Evolutionary conservation across 2,329 filamentous ascomycete species (phyloP).

Genomic region (Neofusicoccum umdonicola): DNA sequence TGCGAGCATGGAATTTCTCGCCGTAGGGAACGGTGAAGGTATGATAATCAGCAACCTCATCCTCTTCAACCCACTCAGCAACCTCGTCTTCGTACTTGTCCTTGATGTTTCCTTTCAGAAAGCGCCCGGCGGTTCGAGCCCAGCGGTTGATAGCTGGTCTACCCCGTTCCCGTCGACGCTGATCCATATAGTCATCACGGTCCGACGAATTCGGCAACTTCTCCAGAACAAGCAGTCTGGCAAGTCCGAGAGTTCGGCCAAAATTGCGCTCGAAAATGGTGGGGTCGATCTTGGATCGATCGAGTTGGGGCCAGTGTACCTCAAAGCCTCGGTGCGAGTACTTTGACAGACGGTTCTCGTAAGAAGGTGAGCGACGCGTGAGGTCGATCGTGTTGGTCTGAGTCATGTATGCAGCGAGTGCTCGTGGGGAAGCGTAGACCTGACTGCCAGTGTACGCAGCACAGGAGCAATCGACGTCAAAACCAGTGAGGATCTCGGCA

Average conservation of each 20-base stretch:
- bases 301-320: slow-evolving; percentile 72
- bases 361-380: slow-evolving; percentile 75
- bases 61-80: slow-evolving; percentile 75
- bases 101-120: slow-evolving; percentile 70
- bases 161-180: slow-evolving; percentile 69
- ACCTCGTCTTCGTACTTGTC: slow-evolving; percentile 75
- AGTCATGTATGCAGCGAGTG: slow-evolving; percentile 74
- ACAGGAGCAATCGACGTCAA: slow-evolving; percentile 83
- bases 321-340: slow-evolving; percentile 84
- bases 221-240: slow-evolving; percentile 76
- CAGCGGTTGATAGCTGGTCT: slow-evolving; percentile 56
- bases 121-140: slow-evolving; percentile 36
- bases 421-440: slow-evolving; percentile 75
- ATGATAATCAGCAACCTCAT: slow-evolving; percentile 77
- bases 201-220: slow-evolving; percentile 68
- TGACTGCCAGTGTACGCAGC: slow-evolving; percentile 77
- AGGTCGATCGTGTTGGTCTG: slow-evolving; percentile 81
- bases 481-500: slow-evolving; percentile 81
- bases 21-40: slow-evolving; percentile 66
- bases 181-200: slow-evolving; percentile 67
- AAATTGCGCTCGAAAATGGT: slow-evolving; percentile 86
- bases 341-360: slow-evolving; percentile 83
- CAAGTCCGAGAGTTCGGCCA: slow-evolving; percentile 70
- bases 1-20: slow-evolving; percentile 53
- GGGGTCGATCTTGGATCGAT: slow-evolving; percentile 74